These are phyloP conservation scores for Penicillium sp. DNA, from an alignment of 2,329 filamentous ascomycete genomes.

Conservation along the genomic window DNA sequence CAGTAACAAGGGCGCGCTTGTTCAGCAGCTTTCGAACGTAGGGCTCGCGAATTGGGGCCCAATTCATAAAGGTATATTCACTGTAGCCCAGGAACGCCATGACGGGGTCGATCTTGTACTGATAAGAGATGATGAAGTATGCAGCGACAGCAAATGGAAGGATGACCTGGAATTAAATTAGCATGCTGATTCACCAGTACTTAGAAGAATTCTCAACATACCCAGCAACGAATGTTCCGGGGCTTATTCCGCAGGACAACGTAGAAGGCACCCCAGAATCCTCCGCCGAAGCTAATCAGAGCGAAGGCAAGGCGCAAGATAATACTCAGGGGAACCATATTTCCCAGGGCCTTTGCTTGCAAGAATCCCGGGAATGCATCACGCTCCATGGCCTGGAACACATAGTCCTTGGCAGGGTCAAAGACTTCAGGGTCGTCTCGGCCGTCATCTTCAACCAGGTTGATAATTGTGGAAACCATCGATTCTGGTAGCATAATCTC, in stretches of 20 bases:
- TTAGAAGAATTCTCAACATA: conserved; percentile 42
- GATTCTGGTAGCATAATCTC: conserved; percentile 87
- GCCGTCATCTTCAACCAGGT: conserved; percentile 78
- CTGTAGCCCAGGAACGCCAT: conserved; percentile 82
- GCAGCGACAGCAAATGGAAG: conserved; percentile 85
- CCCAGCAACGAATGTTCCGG: conserved; percentile 70
- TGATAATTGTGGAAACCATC: conserved; percentile 77
- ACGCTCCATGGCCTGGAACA: conserved; percentile 98
- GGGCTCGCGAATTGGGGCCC: conserved; percentile 76
- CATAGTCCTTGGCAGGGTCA: conserved; percentile 94
- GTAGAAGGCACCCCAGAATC: conserved; percentile 86
- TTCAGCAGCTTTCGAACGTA: conserved; percentile 79
- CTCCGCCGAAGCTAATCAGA: conserved; percentile 76
- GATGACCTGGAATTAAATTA: conserved; percentile 50
- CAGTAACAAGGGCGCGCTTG: conserved; percentile 72
- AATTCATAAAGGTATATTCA: conserved; percentile 93
- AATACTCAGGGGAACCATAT: conserved; percentile 83
- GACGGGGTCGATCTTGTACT: conserved; percentile 88
- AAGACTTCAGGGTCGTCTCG: conserved; percentile 96
- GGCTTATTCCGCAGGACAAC: conserved; percentile 81
- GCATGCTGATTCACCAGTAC: conserved; percentile 9
- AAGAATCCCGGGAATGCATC: conserved; percentile 98
- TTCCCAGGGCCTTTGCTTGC: conserved; percentile 87
- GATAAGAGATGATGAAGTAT: conserved; percentile 81
- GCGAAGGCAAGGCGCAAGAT: conserved; percentile 78